Conservation (phyloP, 1,284 basidiomycete genomes). For the Erythrobasidium hasegawianum region DNA sequence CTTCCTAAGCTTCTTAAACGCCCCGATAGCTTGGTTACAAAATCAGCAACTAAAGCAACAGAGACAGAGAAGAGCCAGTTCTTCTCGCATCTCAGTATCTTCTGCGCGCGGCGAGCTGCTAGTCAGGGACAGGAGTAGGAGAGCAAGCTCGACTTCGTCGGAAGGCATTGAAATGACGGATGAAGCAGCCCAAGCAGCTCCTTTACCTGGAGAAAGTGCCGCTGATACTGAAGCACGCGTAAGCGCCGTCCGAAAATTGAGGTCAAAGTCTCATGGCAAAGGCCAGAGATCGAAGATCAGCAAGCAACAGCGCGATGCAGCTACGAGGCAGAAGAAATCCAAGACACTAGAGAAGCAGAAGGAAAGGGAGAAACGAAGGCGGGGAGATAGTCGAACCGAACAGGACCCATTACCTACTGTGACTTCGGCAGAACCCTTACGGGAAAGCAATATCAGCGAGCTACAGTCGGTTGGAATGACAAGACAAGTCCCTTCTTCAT, state of each 20-base stretch:
- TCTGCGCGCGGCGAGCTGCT: not conserved
- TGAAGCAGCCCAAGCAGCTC: not conserved
- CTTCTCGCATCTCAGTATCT: not conserved
- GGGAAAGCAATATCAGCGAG: not conserved
- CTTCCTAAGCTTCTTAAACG: conserved; percentile 12
- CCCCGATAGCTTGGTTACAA: conserved; percentile 14
- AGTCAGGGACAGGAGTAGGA: not conserved
- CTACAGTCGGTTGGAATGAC: not conserved
- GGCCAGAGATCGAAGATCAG: conserved; percentile 20
- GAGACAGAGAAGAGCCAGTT: not conserved
- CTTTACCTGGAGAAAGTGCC: not conserved
- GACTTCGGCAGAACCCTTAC: not conserved
- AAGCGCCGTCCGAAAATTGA: not conserved
- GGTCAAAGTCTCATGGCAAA: conserved; percentile 3
- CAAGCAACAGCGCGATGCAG: conserved; percentile 20
- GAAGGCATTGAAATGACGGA: not conserved
- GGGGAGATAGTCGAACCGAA: not conserved
- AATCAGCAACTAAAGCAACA: not conserved
- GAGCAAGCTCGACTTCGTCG: not conserved
- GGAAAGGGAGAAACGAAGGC: conserved; percentile 16
- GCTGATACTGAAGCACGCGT: not conserved
- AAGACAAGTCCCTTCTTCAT: not conserved
- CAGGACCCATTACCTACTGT: not conserved
- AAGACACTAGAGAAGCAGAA: conserved; percentile 28
- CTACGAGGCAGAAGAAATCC: conserved; percentile 20